Evolutionary conservation across 1,139 yeast species (phyloP), one percentile per base, ranked within the genome.

Genomic region (Meyerozyma athensensis): DNA sequence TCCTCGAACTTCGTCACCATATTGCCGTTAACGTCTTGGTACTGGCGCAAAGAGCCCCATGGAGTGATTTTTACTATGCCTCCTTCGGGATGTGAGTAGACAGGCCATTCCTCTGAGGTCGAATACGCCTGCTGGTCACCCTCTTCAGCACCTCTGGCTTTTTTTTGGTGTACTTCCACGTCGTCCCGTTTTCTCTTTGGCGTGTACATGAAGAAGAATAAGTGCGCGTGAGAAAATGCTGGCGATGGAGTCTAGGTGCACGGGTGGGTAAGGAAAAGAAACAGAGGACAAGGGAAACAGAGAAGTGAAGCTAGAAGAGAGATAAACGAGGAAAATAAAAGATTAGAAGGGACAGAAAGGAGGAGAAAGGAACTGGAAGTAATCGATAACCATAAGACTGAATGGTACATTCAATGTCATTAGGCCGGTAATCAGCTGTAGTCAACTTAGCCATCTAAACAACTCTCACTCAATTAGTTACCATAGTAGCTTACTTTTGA

Each of bases 21-120:
- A 23, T 41, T 41, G 12, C 49, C 49, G 26, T 36, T 38, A 10
- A 42, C 43, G 23, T 44, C 44, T 5, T 34, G 35, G 40, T 42
- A 44, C 30, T 46, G 48, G 26, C 48, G 42, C 19, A 32, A 40
- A 22, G 58, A 50, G 39, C 86, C 86, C 67, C 81, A 74, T 5
- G 86, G 85, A 0, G 84, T 77, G 39, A 79, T 75, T 52, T 79
- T 80, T 36, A 79, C 71, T 18, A 68, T 63, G 0, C 85, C 85
- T 5, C 86, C 86, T 16, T 77, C 77, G 2, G 86, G 86, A 43
- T 78, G 84, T 38, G 69, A 63, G 48, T 75, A 79, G 36, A 72
- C 66, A 3, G 85, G 82, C 75, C 81, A 79, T 41, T 77, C 81
- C 31, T 68, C 61, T 10, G 66, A 58, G 14, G 61, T 53, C 17